These are phyloP conservation scores for Atalantia buxifolia DNA, from an alignment of 345 rosid species.

Conservation along the genomic window DNA sequence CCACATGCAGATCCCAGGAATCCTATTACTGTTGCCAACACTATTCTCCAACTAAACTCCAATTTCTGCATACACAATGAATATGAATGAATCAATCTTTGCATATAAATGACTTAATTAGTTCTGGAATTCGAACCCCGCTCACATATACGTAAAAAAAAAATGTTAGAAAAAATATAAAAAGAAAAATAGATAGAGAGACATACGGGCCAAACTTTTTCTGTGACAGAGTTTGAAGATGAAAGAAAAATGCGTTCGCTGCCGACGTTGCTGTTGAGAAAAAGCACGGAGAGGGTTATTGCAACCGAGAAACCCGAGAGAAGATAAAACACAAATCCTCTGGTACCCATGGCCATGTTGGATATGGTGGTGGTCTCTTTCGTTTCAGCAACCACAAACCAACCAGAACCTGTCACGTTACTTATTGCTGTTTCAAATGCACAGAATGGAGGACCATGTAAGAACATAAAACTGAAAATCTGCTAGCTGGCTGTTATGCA, in stretches of 20 bases:
- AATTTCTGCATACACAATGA: constrained; percentile 34
- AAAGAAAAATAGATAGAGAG: not conserved
- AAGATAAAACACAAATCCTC: constrained; percentile 56
- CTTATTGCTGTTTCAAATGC: not conserved
- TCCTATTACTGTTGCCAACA: constrained; percentile 70
- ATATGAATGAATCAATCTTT: not conserved
- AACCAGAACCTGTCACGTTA: not conserved
- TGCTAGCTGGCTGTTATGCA: not conserved
- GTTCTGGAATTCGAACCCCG: not conserved
- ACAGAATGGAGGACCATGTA: not conserved
- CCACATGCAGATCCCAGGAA: constrained; percentile 94
- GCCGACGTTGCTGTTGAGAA: constrained; percentile 24
- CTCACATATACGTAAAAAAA: not conserved
- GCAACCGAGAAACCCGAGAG: constrained; percentile 62
- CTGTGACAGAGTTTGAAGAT: constrained; percentile 9
- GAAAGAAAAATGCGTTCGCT: not conserved
- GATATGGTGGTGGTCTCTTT: not conserved
- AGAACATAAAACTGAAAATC: not conserved
- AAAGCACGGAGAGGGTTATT: constrained; percentile 35
- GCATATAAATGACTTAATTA: not conserved
- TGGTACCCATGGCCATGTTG: constrained; percentile 39
- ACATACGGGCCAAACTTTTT: constrained; percentile 80
- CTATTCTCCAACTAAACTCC: constrained; percentile 66
- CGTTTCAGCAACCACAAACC: not conserved
- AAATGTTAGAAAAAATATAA: not conserved